Evolutionary conservation across 1,284 basidiomycete species (phyloP), one percentile per base, ranked within the genome.

Genomic region (Irpex lacteus): DNA sequence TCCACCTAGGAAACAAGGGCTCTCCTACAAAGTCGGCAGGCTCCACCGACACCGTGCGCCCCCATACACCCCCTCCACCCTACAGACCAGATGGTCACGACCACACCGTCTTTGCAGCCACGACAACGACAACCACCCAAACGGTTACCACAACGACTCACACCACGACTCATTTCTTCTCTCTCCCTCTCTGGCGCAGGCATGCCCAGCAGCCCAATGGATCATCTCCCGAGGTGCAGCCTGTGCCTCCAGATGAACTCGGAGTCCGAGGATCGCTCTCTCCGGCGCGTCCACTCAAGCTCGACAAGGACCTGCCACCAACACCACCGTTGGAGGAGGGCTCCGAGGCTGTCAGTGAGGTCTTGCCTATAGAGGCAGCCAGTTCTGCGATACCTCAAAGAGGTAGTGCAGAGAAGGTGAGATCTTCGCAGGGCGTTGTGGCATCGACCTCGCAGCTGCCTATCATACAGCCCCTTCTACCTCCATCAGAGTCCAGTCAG

Each of bases 301-400:
- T 83, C 47, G 84, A 91, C 69, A 91, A 91, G 72, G 85, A 85
- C 9, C 81, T 91, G 26, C 90, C 90, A 54, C 87, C 87, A 2
- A 88, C 82, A 1, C 90, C 89, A 15, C 66, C 69, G 13, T 59
- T 66, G n/a, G 68, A 66, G 13, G 67, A 71, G 21, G 69, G 67
- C n/a, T 19, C 44, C 18, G 18, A 53, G 50, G 19, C 7, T 9
- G 54, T 15, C 54, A 11, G 8, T 56, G 26, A 7, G 11, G 34
- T 13, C 54, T 36, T 18, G 7, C 13, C 19, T 13, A 15, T 2
- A 18, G 26, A 56, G 34, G 9, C 54, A 13, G 9, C 5, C 21
- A 36, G n/a, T 36, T 36, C 32, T 56, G 54, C 26, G 34, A 13
- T 7, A 9, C 26, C 34, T 36, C 54, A 36, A 18, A 11, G 26